A percentile compares a stretch with the other conserved stretches of the same genome.
phyloP scores from a whole-genome alignment of 257 asterid genomes.

The Penstemon newberryi region DNA sequence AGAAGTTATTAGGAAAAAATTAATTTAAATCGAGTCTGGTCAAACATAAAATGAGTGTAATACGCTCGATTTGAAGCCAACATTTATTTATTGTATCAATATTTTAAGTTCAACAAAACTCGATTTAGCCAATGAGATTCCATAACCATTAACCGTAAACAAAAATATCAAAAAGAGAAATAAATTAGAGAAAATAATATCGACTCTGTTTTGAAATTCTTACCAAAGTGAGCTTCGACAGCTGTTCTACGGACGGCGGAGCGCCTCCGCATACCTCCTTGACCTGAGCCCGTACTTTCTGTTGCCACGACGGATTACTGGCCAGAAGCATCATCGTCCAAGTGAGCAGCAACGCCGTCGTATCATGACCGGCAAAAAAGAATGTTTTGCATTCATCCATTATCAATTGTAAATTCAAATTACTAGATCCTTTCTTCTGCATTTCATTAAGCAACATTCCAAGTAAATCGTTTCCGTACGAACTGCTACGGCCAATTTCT shows the following conservation, averaged over 20 bases:
- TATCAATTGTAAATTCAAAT: constrained; percentile 62
- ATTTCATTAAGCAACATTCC: constrained; percentile 75
- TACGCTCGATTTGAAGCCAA: too few relatives aligned
- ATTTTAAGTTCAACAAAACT: too few relatives aligned
- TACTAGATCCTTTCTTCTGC: constrained; percentile 56
- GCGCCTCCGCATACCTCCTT: constrained; percentile 54
- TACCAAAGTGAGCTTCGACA: constrained; percentile 75
- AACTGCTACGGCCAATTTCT: constrained; percentile 69
- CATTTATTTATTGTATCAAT: too few relatives aligned
- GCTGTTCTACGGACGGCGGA: constrained; percentile 59
- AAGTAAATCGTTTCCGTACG: constrained; percentile 74
- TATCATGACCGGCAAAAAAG: constrained; percentile 96
- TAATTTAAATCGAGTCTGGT: too few relatives aligned
- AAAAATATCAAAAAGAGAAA: background rate
- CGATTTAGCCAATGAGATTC: too few relatives aligned
- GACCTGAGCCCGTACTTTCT: constrained; percentile 60
- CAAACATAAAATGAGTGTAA: too few relatives aligned
- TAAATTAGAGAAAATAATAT: too few relatives aligned
- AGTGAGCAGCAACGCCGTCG: constrained; percentile 81
- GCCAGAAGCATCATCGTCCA: constrained; percentile 96
- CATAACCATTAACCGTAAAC: background rate
- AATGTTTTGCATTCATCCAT: constrained; percentile 98
- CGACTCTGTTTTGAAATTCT: background rate
- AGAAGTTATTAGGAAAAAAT: too few relatives aligned
- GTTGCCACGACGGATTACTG: constrained; percentile 75